These are phyloP conservation scores for Stellera chamaejasme DNA, from an alignment of 345 rosid species.

Conservation along the genomic window DNA sequence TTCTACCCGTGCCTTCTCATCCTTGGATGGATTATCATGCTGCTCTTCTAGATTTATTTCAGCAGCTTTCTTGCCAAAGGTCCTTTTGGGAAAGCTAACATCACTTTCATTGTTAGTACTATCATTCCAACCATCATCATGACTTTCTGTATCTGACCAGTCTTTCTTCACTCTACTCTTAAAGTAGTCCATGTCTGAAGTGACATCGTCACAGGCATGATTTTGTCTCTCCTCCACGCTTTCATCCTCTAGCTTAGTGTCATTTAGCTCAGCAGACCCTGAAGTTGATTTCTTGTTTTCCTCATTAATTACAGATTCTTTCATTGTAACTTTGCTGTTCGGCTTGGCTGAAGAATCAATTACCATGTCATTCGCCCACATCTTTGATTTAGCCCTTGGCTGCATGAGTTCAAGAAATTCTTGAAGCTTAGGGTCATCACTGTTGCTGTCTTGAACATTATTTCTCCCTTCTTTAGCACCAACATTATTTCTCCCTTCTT, in stretches of 20 bases:
- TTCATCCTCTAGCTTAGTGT: slow-evolving; percentile 18
- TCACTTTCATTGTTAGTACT: slow-evolving; percentile 14
- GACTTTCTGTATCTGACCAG: slow-evolving; percentile 67
- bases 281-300: slow-evolving; percentile 18
- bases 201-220: slow-evolving; percentile 33
- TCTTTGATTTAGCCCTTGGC: slow-evolving; percentile 56
- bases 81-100: slow-evolving; percentile 16
- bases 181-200: slow-evolving; percentile 83
- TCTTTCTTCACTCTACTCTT: slow-evolving; percentile 77
- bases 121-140: slow-evolving; percentile 18
- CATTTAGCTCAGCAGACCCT: slow-evolving; percentile 16
- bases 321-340: slow-evolving; percentile 14
- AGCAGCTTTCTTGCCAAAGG: slow-evolving; percentile 16
- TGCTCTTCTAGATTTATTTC: slow-evolving; percentile 9
- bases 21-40: slow-evolving; percentile 7
- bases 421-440: slow-evolving; percentile 38
- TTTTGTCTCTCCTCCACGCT: slow-evolving; percentile 21
- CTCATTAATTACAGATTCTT: slow-evolving; percentile 21
- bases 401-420: slow-evolving; percentile 88
- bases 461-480: slow-evolving; percentile 27
- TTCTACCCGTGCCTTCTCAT: slow-evolving; percentile 22
- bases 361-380: slow-evolving; percentile 71
- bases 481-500: slow-evolving; percentile 8
- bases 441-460: slow-evolving; percentile 21
- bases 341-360: slow-evolving; percentile 24